These are phyloP conservation scores for Venturia asperata DNA, from an alignment of 2,329 filamentous ascomycete genomes.

Conservation along the genomic window DNA sequence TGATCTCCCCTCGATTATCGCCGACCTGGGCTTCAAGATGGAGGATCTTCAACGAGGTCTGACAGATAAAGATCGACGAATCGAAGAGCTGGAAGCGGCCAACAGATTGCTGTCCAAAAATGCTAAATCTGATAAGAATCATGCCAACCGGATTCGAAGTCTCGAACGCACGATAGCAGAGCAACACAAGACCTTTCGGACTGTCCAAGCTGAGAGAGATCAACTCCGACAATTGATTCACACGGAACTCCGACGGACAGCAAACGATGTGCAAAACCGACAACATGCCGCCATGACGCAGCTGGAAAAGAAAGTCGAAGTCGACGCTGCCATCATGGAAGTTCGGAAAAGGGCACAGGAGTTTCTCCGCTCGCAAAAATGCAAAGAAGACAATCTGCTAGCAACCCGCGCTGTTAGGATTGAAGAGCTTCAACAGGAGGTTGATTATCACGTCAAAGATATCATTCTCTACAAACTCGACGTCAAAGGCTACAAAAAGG, in stretches of 20 bases:
- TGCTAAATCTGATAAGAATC: not conserved
- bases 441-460: constrained; percentile 40
- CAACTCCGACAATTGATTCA: constrained; percentile 36
- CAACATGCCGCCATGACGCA: constrained; percentile 24
- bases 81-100: constrained; percentile 1
- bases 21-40: constrained; percentile 17
- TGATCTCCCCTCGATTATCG: constrained; percentile 14
- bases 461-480: constrained; percentile 45
- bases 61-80: constrained; percentile 9
- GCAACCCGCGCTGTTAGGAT: constrained; percentile 18
- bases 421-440: constrained; percentile 32
- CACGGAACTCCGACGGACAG: constrained; percentile 32
- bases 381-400: constrained; percentile 22
- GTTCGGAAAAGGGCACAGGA: constrained; percentile 13
- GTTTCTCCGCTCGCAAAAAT: constrained; percentile 2
- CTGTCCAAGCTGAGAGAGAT: constrained; percentile 33
- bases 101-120: constrained; percentile 3
- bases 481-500: constrained; percentile 40
- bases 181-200: constrained; percentile 28
- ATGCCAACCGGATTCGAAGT: not conserved
- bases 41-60: constrained; percentile 13
- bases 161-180: constrained; percentile 18
- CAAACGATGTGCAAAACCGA: constrained; percentile 25
- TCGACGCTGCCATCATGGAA: constrained; percentile 20
- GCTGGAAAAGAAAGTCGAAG: constrained; percentile 25